phyloP scores from a whole-genome alignment of 1,284 basidiomycete species.

The Pseudozyma thailandica region DNA sequence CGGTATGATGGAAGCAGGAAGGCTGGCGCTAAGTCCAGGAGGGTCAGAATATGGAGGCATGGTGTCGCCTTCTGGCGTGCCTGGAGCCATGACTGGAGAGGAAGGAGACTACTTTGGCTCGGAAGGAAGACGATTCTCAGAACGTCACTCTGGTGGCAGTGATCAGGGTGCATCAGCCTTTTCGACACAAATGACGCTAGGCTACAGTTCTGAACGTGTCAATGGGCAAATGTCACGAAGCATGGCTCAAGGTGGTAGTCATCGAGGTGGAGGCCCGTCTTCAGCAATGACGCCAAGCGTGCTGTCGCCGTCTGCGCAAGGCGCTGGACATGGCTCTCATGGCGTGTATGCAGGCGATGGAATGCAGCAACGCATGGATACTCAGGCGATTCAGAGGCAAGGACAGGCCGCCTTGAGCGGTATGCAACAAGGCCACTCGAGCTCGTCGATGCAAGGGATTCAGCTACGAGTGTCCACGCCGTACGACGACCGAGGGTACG shows the following conservation, averaged over 20 bases:
- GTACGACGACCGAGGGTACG: conserved; percentile 10
- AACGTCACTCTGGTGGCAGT: conserved; percentile 9
- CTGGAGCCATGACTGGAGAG: conserved; percentile 8
- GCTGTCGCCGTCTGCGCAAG: background rate
- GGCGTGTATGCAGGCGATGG: background rate
- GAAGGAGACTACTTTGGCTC: conserved; percentile 26
- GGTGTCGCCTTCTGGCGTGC: conserved; percentile 21
- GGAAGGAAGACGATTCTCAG: conserved; percentile 19
- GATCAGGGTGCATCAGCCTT: conserved; percentile 4
- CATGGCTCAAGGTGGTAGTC: conserved; percentile 1
- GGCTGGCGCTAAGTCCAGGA: conserved; percentile 9
- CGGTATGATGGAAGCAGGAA: conserved; percentile 2
- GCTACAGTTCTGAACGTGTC: conserved; percentile 4
- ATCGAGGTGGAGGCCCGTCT: conserved; percentile 1
- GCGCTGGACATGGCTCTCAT: conserved; percentile 2
- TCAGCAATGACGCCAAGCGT: conserved; percentile 13
- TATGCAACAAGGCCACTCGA: conserved; percentile 1
- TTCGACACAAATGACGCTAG: background rate
- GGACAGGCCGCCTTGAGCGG: conserved; percentile 4
- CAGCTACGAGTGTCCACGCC: conserved; percentile 29
- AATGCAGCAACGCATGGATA: background rate
- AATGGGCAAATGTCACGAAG: background rate
- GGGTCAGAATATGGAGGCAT: conserved; percentile 13
- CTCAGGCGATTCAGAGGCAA: conserved; percentile 7
- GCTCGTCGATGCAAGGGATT: background rate